Percentiles rank a stretch among this genome's conserved stretches.
Evolutionary conservation across 1,284 basidiomycete genomes (phyloP).

Genomic region (Sporisorium reilianum): DNA sequence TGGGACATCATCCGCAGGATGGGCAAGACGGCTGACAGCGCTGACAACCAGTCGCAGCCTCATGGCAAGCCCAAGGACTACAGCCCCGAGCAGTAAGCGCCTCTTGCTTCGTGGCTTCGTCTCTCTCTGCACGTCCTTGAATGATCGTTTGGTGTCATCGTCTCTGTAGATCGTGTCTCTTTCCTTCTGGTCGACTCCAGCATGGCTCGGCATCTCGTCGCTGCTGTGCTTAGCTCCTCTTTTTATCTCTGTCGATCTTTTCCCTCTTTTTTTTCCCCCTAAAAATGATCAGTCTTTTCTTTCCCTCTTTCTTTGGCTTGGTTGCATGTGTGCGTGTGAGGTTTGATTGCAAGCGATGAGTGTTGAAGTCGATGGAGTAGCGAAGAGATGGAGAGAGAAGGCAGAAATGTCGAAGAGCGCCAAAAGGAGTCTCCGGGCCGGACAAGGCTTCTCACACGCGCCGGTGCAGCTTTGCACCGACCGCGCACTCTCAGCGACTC

Average conservation of each 20-base stretch:
- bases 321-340: background rate
- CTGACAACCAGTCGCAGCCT: too few species aligned
- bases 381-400: background rate
- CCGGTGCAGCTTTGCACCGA: too few species aligned
- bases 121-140: background rate
- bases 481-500: too few species aligned
- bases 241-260: constrained; percentile 1
- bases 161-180: background rate
- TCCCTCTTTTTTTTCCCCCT: background rate
- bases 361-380: background rate
- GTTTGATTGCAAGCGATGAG: background rate
- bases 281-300: constrained; percentile 25
- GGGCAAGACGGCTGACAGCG: background rate
- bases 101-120: background rate
- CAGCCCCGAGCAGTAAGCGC: background rate
- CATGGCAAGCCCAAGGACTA: background rate
- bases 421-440: background rate
- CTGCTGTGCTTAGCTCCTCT: background rate
- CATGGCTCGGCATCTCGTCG: background rate
- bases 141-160: background rate
- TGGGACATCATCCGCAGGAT: too few species aligned
- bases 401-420: background rate
- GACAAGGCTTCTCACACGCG: background rate
- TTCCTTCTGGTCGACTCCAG: background rate
- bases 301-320: constrained; percentile 7